phyloP scores from a whole-genome alignment of 73 alveolate genomes.

The Effrenium voratum region DNA sequence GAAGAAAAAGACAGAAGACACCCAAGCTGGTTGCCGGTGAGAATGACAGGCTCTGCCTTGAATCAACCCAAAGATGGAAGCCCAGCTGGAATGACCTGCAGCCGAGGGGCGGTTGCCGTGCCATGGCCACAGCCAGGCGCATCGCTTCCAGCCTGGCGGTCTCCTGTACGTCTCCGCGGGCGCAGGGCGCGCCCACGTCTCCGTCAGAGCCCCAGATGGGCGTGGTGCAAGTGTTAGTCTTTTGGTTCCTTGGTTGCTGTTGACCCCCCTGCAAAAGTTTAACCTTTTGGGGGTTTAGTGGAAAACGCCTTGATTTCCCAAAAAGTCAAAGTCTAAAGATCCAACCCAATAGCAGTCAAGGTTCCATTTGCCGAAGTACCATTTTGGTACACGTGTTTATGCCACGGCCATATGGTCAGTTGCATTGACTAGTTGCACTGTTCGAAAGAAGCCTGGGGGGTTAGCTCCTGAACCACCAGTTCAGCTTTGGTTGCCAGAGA shows the following conservation, averaged over 20 bases:
- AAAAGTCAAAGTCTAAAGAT: neutral
- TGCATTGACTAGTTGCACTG: too few relatives aligned
- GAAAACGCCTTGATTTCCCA: neutral
- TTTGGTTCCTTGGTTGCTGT: neutral
- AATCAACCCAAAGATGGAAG: neutral
- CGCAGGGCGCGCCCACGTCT: neutral
- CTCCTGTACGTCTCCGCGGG: neutral
- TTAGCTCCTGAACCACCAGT: too few relatives aligned
- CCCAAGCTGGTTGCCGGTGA: neutral
- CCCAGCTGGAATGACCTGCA: neutral
- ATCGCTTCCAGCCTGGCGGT: conserved; percentile 70
- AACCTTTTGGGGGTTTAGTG: too few relatives aligned
- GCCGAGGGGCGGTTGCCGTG: neutral
- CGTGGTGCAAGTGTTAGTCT: neutral
- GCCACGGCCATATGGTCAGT: too few relatives aligned
- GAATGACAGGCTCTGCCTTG: too few relatives aligned
- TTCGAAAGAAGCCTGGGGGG: too few relatives aligned
- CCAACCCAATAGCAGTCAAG: neutral
- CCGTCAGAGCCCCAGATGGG: neutral
- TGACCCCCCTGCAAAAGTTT: too few relatives aligned
- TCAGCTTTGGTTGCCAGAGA: too few relatives aligned
- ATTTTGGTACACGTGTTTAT: too few relatives aligned
- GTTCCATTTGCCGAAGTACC: too few relatives aligned
- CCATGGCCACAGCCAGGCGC: conserved; percentile 76
- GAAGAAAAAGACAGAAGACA: neutral